Evolutionary conservation across 2,329 filamentous ascomycete genomes (phyloP), one percentile per base, ranked within the genome.

Genomic region (Arthrobotrys sinensis): DNA sequence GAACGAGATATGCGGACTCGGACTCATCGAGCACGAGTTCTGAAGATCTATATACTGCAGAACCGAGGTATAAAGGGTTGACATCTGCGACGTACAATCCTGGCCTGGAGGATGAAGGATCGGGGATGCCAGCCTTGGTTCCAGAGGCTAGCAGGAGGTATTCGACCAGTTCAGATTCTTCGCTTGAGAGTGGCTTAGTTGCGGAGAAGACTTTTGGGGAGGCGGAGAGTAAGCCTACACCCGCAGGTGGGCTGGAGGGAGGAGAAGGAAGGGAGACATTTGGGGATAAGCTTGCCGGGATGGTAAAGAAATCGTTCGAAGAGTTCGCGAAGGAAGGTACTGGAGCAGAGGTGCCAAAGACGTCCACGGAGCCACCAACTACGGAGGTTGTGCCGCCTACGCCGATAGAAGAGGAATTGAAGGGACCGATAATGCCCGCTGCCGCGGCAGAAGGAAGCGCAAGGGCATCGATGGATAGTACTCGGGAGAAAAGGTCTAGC

Each of bases 41-140:
- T 16, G 66, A 50, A 19, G 75, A 78, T 43, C 52, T 78, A 12
- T 78, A 78, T 46, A 67, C 67, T 34, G 64, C 62, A 16, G 55
- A 62, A 6, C 75, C 67, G n/a, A 53, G 16, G 21, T 78, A 72
- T 32, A 78, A 78, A 10, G 62, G 67, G 28, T 21, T 78, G 24
- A 78, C 75, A 11, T 78, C 75, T 48, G 75, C 75, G 14, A 78
- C 75, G 6, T 78, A 78, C 34, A 68, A 57, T 40, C 72, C 75
- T 38, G 60, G 57, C 7, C 19, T 55, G 6, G 66, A 32, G 28
- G 75, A 60, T 7, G 73, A 77, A 36, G 73, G 65, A 21, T 14
- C 66, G 16, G 63, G 60, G 4, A 72, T 78, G 75, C 75, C 68
- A 16, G 75, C 75, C n/a, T 78, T 72, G 34, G 32, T 72, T 11